A percentile compares a stretch with the other conserved stretches of the same genome.
These are phyloP conservation scores for Striga hermonthica DNA, from an alignment of 305 asterid genomes.

Conservation along the genomic window DNA sequence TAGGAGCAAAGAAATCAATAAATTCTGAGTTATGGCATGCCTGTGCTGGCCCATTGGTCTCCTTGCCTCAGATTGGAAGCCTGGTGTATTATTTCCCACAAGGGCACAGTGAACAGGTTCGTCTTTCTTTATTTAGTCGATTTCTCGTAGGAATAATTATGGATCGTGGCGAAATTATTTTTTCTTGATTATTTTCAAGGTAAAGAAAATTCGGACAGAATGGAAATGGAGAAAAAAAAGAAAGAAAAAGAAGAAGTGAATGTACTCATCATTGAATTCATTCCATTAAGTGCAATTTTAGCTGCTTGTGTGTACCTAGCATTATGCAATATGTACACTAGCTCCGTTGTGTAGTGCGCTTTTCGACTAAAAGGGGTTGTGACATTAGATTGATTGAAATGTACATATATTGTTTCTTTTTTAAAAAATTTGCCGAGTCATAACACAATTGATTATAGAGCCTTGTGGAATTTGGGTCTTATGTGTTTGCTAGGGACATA, in stretches of 20 bases:
- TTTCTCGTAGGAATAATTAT: background rate
- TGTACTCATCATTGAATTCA: no score
- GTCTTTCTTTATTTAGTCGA: background rate
- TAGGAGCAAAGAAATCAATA: slow-evolving; percentile 63
- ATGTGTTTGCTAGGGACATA: no score
- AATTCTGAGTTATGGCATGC: slow-evolving; percentile 96
- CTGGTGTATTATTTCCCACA: slow-evolving; percentile 94
- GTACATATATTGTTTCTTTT: no score
- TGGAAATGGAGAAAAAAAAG: background rate
- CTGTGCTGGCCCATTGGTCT: slow-evolving; percentile 91
- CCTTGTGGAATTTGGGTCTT: no score
- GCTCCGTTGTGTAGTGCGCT: no score
- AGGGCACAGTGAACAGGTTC: slow-evolving; percentile 94
- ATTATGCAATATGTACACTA: no score
- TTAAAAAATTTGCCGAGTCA: no score
- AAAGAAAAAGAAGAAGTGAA: no score
- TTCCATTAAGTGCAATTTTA: background rate
- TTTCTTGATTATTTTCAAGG: background rate
- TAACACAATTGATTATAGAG: no score
- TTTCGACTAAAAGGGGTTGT: no score
- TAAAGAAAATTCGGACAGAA: background rate
- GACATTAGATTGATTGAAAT: no score
- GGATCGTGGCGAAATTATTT: background rate
- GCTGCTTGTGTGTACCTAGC: background rate
- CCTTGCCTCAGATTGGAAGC: slow-evolving; percentile 91